Conservation (phyloP, 176 grass and related monocot genomes). For the Carex pumila region DNA sequence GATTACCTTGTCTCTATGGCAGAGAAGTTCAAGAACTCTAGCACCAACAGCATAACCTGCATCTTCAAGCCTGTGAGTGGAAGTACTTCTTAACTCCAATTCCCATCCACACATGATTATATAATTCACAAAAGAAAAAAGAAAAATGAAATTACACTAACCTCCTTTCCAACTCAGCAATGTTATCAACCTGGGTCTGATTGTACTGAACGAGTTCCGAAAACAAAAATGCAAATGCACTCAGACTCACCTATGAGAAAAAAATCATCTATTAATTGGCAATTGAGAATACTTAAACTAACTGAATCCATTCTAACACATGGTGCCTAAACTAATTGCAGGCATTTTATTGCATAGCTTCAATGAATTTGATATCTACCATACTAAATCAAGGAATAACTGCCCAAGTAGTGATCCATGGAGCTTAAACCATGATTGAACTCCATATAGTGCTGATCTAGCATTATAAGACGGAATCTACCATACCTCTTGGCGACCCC, state of each 20-base stretch:
- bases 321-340: background rate
- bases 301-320: background rate
- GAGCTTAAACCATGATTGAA: background rate
- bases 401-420: background rate
- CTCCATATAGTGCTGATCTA: conserved; percentile 9
- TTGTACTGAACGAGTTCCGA: conserved; percentile 96
- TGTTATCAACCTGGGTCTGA: conserved; percentile 98
- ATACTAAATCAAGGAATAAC: background rate
- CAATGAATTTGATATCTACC: background rate
- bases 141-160: background rate
- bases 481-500: conserved; percentile 68
- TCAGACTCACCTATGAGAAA: conserved; percentile 70
- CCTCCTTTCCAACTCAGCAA: conserved; percentile 93
- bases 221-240: conserved; percentile 97
- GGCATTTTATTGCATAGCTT: background rate
- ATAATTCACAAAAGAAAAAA: background rate
- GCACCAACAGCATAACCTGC: conserved; percentile 93
- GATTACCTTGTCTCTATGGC: conserved; percentile 84
- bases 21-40: conserved; percentile 94
- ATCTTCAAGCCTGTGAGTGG: conserved; percentile 67
- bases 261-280: conserved; percentile 14
- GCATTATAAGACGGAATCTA: background rate
- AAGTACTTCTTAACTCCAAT: conserved; percentile 12
- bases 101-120: background rate
- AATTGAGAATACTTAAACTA: conserved; percentile 3